These are phyloP conservation scores for Corymbia calophylla DNA, from an alignment of 441 rosid species.

Conservation along the genomic window DNA sequence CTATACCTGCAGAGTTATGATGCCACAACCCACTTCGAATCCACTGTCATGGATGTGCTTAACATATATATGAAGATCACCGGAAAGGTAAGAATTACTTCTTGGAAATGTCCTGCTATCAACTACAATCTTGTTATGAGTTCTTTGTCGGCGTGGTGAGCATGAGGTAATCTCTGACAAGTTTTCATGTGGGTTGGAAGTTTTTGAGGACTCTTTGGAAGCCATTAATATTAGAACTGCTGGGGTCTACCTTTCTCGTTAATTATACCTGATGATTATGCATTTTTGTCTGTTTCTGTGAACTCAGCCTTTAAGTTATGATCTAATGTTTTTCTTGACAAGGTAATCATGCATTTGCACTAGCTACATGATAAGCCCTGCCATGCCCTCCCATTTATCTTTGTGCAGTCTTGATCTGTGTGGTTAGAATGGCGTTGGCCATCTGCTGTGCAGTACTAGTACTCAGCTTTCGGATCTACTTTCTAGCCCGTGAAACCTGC, in stretches of 20 bases:
- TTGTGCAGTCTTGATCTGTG: fast-evolving
- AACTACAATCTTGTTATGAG: background rate
- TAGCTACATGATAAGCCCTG: background rate
- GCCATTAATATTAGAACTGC: background rate
- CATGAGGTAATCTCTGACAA: background rate
- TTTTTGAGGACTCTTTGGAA: background rate
- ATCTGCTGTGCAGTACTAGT: background rate
- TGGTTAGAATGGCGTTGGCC: background rate
- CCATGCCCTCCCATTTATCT: background rate
- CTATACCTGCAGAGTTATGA: slow-evolving; percentile 67
- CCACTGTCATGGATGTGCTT: slow-evolving; percentile 67
- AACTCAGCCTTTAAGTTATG: background rate
- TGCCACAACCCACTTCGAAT: slow-evolving; percentile 77
- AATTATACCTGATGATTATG: background rate
- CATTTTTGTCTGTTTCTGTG: background rate
- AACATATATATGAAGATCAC: slow-evolving; percentile 71
- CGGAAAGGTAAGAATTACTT: slow-evolving; percentile 51
- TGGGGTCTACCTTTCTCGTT: fast-evolving
- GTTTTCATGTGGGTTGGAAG: background rate
- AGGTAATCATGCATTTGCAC: fast-evolving
- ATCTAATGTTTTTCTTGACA: background rate
- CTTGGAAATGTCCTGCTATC: background rate
- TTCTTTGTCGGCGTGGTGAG: background rate
- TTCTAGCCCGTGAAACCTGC: background rate
- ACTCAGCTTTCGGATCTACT: background rate